Conservation (phyloP, 345 rosid species). For the Hypericum androsaemum region DNA sequence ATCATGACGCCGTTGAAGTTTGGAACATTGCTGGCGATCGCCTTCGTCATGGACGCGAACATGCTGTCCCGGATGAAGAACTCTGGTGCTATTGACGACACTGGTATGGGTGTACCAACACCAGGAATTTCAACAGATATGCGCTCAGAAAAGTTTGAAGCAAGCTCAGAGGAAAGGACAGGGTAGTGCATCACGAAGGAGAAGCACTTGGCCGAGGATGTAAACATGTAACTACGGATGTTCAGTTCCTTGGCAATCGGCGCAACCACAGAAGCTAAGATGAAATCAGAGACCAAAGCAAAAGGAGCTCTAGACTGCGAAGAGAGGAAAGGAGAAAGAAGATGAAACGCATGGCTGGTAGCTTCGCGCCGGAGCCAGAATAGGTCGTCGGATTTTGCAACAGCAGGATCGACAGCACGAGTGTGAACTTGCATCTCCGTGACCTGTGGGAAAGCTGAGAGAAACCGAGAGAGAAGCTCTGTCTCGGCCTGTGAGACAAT, state of each 20-base stretch:
- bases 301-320: conserved; percentile 15
- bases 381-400: conserved; percentile 20
- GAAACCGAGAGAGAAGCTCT: conserved; percentile 20
- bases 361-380: conserved; percentile 26
- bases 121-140: conserved; percentile 24
- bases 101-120: conserved; percentile 16
- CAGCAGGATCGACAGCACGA: conserved; percentile 10
- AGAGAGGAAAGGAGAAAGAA: conserved; percentile 21
- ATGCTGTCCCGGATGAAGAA: conserved; percentile 10
- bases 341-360: conserved; percentile 28
- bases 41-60: conserved; percentile 10
- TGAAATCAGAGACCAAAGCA: conserved; percentile 25
- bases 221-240: conserved; percentile 22
- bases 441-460: conserved; percentile 23
- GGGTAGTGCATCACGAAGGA: conserved; percentile 13
- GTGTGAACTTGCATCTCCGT: conserved; percentile 16
- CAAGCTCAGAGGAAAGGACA: not conserved
- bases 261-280: conserved; percentile 11
- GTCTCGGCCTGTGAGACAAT: conserved; percentile 33
- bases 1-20: conserved; percentile 23
- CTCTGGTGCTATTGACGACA: conserved; percentile 22
- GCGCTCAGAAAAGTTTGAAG: conserved; percentile 7
- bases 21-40: conserved; percentile 3
- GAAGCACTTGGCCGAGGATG: conserved; percentile 22
- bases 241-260: conserved; percentile 14